These are phyloP conservation scores for Lachnellula hyalina DNA, from an alignment of 2,329 filamentous ascomycete species.

Conservation along the genomic window DNA sequence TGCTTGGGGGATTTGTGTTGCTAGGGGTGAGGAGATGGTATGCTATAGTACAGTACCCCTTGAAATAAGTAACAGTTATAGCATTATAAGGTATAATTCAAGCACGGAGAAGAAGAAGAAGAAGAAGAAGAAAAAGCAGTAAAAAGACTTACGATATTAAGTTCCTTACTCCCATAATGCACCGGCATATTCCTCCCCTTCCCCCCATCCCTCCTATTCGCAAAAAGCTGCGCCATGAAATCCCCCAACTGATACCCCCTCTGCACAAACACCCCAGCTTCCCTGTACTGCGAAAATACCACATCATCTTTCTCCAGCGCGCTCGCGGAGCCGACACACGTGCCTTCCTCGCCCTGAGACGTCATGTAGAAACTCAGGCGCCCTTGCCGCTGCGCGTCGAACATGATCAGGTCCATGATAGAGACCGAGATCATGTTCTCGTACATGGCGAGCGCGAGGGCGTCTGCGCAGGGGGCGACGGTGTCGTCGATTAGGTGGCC, in stretches of 20 bases:
- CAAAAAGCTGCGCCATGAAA: constrained; percentile 94
- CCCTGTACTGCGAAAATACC: constrained; percentile 90
- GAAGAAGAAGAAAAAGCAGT: background rate
- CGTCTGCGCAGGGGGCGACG: constrained; percentile 47
- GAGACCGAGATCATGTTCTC: constrained; percentile 62
- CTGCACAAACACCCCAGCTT: constrained; percentile 86
- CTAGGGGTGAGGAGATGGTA: constrained; percentile 79
- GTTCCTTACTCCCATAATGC: constrained; percentile 80
- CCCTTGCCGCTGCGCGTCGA: constrained; percentile 84
- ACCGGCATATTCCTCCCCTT: constrained; percentile 94
- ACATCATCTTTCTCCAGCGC: constrained; percentile 81
- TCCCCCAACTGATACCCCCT: constrained; percentile 80
- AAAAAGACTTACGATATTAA: constrained; percentile 65
- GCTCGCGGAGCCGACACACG: constrained; percentile 82
- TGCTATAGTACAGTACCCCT: constrained; percentile 44
- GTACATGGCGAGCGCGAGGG: constrained; percentile 29
- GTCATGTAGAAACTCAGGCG: constrained; percentile 80
- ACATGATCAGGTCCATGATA: constrained; percentile 97
- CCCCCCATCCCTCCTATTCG: constrained; percentile 75
- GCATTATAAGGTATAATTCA: too few relatives aligned
- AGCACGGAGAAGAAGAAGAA: background rate
- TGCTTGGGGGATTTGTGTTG: constrained; percentile 85
- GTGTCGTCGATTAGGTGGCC: constrained; percentile 73
- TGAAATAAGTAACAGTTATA: too few relatives aligned
- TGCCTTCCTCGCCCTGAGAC: constrained; percentile 57